Evolutionary conservation across 495 filamentous ascomycete genomes (phyloP), one percentile per base, ranked within the genome.

Genomic region (Pseudotulostoma volvatum): DNA sequence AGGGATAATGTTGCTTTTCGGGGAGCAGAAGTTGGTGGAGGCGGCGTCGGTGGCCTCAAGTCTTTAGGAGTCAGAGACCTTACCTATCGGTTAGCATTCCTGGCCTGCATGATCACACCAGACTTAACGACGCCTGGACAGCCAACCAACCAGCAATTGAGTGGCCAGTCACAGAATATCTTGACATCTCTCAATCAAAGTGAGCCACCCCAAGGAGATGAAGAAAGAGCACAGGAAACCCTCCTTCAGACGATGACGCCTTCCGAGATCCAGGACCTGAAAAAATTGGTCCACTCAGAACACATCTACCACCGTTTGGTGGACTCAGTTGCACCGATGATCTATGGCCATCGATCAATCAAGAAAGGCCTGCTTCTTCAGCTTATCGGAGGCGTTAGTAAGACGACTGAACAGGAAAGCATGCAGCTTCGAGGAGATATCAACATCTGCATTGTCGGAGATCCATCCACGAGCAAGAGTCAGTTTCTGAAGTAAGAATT

Each of bases 361-460:
- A 99, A 99, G 63, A 99, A 99, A 54, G 90, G 90, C 15, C 64
- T 99, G 7, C 73, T 99, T 2, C 66, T 99, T 17, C 90, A 97
- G 55, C 63, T 97, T 34, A 82, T 97, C 68, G 79, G 84, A 3
- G 90, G 90, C 60, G 84, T 99, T 8, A 71, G 73, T 58, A 99
- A 99, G 56, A 56, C 49, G 2, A 77, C 74, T 1, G 86, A 86
- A 0, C 72, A 79, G 3, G 90, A 99, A 61, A 87, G 83, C 38
- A 84, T 99, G 81, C 74, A 81, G 39, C 71, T 99, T 17, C 73
- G 90, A 66, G 90, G 90, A 48, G 90, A 99, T 55, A 82, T 99
- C 66, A 99, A 99, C 56, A 87, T 99, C 44, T 99, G 90, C 55
- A 85, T 99, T 50, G 92, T 99, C 39, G 90, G 90, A 46, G 90